These are phyloP conservation scores for Marasmius sp. DNA, from an alignment of 1,284 basidiomycete species.

Conservation along the genomic window DNA sequence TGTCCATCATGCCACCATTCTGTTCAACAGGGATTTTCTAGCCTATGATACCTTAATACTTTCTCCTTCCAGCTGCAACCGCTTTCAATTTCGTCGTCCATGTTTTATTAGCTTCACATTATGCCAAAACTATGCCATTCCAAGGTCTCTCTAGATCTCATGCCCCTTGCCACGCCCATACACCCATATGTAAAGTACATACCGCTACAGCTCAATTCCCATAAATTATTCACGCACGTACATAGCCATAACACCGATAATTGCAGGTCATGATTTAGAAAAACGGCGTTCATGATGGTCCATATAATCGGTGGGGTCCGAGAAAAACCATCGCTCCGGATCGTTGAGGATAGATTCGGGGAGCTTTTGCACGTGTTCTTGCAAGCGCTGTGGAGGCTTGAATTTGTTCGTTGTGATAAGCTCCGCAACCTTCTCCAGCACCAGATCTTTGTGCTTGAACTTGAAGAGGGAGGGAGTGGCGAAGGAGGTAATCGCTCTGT, in stretches of 20 bases:
- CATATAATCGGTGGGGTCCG: too few relatives aligned
- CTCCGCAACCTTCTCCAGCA: constrained; percentile 7
- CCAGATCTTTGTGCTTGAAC: constrained; percentile 3
- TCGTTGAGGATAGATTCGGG: too few relatives aligned
- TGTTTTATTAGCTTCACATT: constrained; percentile 3
- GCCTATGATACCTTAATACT: not conserved
- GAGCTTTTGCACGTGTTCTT: too few relatives aligned
- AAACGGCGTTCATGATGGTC: too few relatives aligned
- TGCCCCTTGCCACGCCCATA: not conserved
- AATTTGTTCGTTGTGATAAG: not conserved
- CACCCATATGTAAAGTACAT: constrained; percentile 1
- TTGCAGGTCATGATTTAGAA: not conserved
- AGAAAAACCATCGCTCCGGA: too few relatives aligned
- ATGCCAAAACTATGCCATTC: not conserved
- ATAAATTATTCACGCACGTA: not conserved
- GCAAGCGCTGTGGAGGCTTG: not conserved
- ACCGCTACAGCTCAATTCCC: not conserved
- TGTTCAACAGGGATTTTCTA: not conserved
- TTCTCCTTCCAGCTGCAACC: not conserved
- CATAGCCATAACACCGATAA: not conserved
- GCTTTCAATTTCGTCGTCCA: not conserved
- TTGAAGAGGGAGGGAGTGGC: constrained; percentile 7
- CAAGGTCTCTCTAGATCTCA: not conserved
- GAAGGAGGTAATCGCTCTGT: constrained; percentile 13
- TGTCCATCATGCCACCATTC: not conserved